Conservation (phyloP, 202 grass and related monocot genomes). For the Miscanthus sacchariflorus region DNA sequence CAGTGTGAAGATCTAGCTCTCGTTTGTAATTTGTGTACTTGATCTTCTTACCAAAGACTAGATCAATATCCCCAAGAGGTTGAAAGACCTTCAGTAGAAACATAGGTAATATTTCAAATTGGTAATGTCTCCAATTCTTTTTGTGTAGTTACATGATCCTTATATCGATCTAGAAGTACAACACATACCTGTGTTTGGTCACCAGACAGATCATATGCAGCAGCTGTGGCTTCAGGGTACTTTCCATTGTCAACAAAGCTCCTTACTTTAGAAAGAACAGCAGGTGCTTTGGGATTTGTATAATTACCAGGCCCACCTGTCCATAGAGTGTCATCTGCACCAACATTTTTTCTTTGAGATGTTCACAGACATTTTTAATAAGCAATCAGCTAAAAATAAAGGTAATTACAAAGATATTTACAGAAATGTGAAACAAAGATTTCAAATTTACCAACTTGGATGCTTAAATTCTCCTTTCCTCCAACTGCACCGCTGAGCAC, state of each 20-base stretch:
- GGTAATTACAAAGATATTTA: background rate
- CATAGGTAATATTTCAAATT: conserved; percentile 32
- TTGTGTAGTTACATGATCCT: background rate
- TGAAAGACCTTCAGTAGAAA: conserved; percentile 82
- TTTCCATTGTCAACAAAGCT: conserved; percentile 78
- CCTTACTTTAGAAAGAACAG: conserved; percentile 82
- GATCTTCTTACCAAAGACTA: conserved; percentile 64
- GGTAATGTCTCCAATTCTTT: background rate
- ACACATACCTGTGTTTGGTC: conserved; percentile 67
- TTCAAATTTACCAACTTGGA: background rate
- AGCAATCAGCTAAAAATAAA: conserved; percentile 26
- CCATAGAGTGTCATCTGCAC: conserved; percentile 95
- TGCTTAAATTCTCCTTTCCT: background rate
- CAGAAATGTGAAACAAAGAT: background rate
- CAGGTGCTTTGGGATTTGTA: conserved; percentile 74
- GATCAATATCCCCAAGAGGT: conserved; percentile 79
- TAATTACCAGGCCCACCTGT: conserved; percentile 92
- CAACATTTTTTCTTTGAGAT: conserved; percentile 23
- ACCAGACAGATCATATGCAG: conserved; percentile 70
- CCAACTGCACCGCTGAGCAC: background rate
- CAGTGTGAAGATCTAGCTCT: conserved; percentile 81
- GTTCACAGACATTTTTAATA: conserved; percentile 49
- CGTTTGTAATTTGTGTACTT: conserved; percentile 71
- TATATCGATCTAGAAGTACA: conserved; percentile 29
- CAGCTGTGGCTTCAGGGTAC: conserved; percentile 71